Evolutionary conservation across 2,329 filamentous ascomycete species (phyloP), one percentile per base, ranked within the genome.

Genomic region (Botrytis pseudocinerea): DNA sequence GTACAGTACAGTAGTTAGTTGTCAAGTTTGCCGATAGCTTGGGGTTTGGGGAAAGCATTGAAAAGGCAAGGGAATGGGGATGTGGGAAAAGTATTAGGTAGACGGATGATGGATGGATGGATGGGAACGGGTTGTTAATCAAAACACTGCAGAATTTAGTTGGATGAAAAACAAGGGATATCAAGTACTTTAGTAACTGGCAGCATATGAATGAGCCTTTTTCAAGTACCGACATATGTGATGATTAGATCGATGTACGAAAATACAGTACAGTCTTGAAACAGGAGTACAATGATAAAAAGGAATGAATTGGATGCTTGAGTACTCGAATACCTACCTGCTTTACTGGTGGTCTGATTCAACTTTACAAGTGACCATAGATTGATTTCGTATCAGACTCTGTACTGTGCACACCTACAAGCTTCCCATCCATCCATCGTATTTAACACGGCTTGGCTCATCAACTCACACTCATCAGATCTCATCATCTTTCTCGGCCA

Each of bases 41-140:
- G 61, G 61, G 61, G 61, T 44, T 63, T 63, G 61, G 61, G 61
- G 61, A 63, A 63, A 28, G 28, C 42, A 32, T 28, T 32, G 25
- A 16, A 32, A 32, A 35, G 60, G 25, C 20, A 40, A 62, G 60
- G 60, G 60, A 38, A 40, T 18, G 25, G 14, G 22, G 60, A 62
- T 62, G 60, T 62, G 60, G 60, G 60, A 62, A 62, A 14, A 25
- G 25, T 38, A 61, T 38, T 25, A 61, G 20, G 16, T 42, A n/a
- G 60, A 14, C 28, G 38, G 38, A 40, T n/a, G 60, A 16, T n/a
- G 12, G 22, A 20, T 12, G 35, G 12, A 40, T 10, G 60, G 12
- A 35, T 61, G 35, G 35, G 22, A 61, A 61, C 22, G 59, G 59
- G 1, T 63, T 57, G 51, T 2, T 57, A 28, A 57, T 57, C n/a